Conservation (phyloP, 2,329 filamentous ascomycete genomes). For the Penicillium corylophilum region DNA sequence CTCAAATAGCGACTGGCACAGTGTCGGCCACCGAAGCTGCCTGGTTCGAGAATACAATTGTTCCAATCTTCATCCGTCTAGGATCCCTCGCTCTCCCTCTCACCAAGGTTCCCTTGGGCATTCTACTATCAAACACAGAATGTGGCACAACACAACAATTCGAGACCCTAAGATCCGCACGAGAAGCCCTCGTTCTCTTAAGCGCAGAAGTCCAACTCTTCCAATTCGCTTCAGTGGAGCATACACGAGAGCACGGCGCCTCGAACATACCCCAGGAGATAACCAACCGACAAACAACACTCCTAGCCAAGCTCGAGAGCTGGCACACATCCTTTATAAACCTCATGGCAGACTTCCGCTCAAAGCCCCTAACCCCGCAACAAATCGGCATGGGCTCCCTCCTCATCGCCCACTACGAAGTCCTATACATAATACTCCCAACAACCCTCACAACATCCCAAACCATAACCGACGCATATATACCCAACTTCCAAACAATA, state of each 20-base stretch:
- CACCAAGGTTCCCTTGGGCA: slow-evolving; percentile 10
- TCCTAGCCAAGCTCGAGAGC: slow-evolving; percentile 17
- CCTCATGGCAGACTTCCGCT: slow-evolving; percentile 11
- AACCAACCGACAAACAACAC: slow-evolving; percentile 7
- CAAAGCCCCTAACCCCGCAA: slow-evolving; percentile 8
- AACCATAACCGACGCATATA: slow-evolving; percentile 22
- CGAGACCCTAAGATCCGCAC: slow-evolving; percentile 24
- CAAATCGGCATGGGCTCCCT: slow-evolving; percentile 21
- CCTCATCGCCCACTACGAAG: slow-evolving; percentile 26
- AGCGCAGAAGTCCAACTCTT: slow-evolving; percentile 25
- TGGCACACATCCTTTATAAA: slow-evolving; percentile 26
- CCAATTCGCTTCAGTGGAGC: slow-evolving; percentile 18
- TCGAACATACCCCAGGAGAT: slow-evolving; percentile 17
- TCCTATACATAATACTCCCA: slow-evolving; percentile 22
- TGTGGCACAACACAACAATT: slow-evolving; percentile 6
- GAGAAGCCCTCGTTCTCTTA: slow-evolving; percentile 27
- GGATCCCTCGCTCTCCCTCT: slow-evolving; percentile 21
- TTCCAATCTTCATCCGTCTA: slow-evolving; percentile 32
- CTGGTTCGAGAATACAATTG: slow-evolving; percentile 26
- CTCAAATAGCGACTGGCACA: slow-evolving; percentile 7
- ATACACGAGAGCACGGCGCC: slow-evolving; percentile 10
- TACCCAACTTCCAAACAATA: slow-evolving; percentile 27
- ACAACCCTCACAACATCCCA: slow-evolving; percentile 22
- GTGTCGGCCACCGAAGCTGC: slow-evolving; percentile 11
- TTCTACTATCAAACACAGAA: slow-evolving; percentile 15